Percentiles rank a stretch among this genome's conserved stretches.
These are phyloP conservation scores for Marasmius oreades DNA, from an alignment of 1,284 basidiomycete genomes.

Conservation along the genomic window DNA sequence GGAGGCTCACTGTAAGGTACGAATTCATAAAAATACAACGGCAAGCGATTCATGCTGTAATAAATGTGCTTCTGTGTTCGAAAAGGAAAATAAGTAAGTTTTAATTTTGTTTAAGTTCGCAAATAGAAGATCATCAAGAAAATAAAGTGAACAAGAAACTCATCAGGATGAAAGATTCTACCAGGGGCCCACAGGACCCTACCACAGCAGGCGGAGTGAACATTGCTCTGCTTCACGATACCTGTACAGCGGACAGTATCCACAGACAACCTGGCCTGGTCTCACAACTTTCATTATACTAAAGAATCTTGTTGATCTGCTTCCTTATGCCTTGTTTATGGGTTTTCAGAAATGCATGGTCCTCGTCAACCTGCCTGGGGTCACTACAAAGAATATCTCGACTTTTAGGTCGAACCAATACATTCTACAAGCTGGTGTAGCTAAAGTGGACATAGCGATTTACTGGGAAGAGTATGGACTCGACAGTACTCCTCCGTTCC, in stretches of 20 bases:
- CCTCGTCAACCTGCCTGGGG: constrained; percentile 16
- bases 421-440: constrained; percentile 14
- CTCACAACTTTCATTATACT: constrained; percentile 3
- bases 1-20: too few relatives aligned
- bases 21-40: too few relatives aligned
- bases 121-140: too few relatives aligned
- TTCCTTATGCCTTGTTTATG: background rate
- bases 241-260: constrained; percentile 9
- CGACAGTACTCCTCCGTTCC: constrained; percentile 12
- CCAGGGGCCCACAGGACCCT: too few relatives aligned
- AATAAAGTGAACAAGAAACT: too few relatives aligned
- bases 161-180: too few relatives aligned
- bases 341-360: constrained; percentile 15
- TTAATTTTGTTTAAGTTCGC: too few relatives aligned
- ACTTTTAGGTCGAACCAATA: constrained; percentile 18
- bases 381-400: constrained; percentile 16
- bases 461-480: constrained; percentile 17
- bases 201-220: constrained; percentile 15
- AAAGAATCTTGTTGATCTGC: background rate
- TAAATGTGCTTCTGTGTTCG: too few relatives aligned
- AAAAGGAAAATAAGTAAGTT: too few relatives aligned
- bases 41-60: too few relatives aligned
- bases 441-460: constrained; percentile 17
- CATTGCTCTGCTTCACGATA: constrained; percentile 13
- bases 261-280: constrained; percentile 12